Percentiles rank a stretch among this genome's conserved stretches.
phyloP scores from a whole-genome alignment of 768 basidiomycete genomes.

The Scleroderma citrinum region DNA sequence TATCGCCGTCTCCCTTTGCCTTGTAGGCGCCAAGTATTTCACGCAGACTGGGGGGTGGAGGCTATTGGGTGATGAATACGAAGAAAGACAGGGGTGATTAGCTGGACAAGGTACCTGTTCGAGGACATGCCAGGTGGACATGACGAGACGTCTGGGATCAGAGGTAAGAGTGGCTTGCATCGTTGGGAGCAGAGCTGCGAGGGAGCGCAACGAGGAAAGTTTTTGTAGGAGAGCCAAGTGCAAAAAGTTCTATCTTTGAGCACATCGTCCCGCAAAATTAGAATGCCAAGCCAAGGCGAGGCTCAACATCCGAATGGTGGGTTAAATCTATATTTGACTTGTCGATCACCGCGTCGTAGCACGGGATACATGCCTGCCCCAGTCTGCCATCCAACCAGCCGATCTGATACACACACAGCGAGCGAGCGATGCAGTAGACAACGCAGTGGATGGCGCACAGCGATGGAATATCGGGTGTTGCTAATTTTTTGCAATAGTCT shows the following conservation, averaged over 20 bases:
- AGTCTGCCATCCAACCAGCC: no score
- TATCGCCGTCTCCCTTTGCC: constrained; percentile 83
- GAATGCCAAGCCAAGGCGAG: constrained; percentile 39
- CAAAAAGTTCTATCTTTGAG: constrained; percentile 41
- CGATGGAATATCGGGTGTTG: background rate
- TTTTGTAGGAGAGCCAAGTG: constrained; percentile 42
- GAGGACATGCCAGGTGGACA: constrained; percentile 40
- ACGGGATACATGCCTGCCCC: background rate
- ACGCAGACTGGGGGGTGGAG: constrained; percentile 74
- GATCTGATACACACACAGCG: no score
- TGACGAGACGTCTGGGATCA: constrained; percentile 31
- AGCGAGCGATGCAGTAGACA: background rate
- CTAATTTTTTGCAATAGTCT: background rate
- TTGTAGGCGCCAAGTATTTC: constrained; percentile 86
- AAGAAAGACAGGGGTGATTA: background rate
- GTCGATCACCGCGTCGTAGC: background rate
- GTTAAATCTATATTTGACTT: background rate
- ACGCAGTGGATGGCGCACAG: no score
- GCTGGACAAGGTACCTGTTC: constrained; percentile 34
- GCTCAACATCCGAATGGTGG: constrained; percentile 24
- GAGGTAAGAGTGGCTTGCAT: constrained; percentile 11
- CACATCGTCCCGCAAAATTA: constrained; percentile 33
- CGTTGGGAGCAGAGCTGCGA: constrained; percentile 12
- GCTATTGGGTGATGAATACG: constrained; percentile 31
- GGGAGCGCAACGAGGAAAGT: constrained; percentile 17